These are phyloP conservation scores for Novymonas esmeraldas DNA, from an alignment of 208 protist species.

Conservation along the genomic window DNA sequence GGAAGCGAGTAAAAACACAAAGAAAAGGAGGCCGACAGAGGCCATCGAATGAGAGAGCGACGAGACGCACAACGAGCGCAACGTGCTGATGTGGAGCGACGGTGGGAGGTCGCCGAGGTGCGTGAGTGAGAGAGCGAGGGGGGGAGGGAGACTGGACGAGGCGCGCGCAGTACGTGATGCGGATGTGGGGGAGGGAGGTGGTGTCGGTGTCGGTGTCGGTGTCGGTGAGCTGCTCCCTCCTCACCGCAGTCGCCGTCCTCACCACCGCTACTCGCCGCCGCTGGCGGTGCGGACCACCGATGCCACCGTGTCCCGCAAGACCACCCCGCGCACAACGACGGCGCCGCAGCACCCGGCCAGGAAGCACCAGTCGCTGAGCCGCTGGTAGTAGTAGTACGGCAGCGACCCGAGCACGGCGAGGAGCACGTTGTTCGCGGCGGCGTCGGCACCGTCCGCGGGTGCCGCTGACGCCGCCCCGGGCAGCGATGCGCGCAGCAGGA, in stretches of 20 bases:
- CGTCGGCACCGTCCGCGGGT: neutral
- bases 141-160: neutral
- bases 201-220: neutral
- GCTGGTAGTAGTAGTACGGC: conserved; percentile 72
- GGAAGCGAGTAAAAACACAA: neutral
- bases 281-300: conserved; percentile 29
- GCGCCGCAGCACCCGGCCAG: conserved; percentile 43
- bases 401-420: conserved; percentile 45
- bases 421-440: conserved; percentile 29
- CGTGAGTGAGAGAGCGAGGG: neutral
- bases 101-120: neutral
- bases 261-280: conserved; percentile 14
- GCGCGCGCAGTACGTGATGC: neutral
- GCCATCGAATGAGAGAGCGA: too few relatives aligned
- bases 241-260: neutral
- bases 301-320: conserved; percentile 34
- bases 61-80: neutral
- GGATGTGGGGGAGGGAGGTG: neutral
- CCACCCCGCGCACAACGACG: conserved; percentile 40
- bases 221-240: neutral
- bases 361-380: conserved; percentile 71
- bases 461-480: conserved; percentile 10
- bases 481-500: conserved; percentile 64
- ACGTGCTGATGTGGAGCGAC: neutral
- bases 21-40: neutral